phyloP scores from a whole-genome alignment of 352 stramenopile genomes.

The Hyaloperonospora brassicae region DNA sequence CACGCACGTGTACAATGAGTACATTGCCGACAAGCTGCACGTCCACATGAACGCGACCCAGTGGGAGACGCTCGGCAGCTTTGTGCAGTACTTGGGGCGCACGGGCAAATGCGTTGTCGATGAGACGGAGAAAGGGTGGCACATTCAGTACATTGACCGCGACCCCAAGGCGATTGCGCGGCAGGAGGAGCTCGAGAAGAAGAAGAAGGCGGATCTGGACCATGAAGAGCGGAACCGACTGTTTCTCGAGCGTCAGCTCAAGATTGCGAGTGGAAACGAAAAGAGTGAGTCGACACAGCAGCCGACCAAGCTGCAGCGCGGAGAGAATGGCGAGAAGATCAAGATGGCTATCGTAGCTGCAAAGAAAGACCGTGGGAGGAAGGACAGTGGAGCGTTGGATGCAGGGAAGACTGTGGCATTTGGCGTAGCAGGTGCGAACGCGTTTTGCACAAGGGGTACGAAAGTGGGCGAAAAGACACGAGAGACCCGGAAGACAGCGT shows the following conservation, averaged over 20 bases:
- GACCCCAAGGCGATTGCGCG: conserved; percentile 88
- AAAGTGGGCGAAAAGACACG: conserved; percentile 3
- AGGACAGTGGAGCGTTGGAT: conserved; percentile 1
- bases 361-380: conserved; percentile 3
- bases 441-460: not conserved
- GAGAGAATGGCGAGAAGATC: conserved; percentile 41
- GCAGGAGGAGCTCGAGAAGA: conserved; percentile 82
- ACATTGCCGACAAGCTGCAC: conserved; percentile 98
- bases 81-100: conserved; percentile 98
- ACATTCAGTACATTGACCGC: conserved; percentile 93
- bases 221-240: conserved; percentile 77
- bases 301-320: conserved; percentile 56
- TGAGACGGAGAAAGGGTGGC: conserved; percentile 98
- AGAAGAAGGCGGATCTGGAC: conserved; percentile 85
- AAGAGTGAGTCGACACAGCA: conserved; percentile 23
- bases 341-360: conserved; percentile 22
- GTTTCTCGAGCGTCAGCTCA: conserved; percentile 73
- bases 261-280: conserved; percentile 40
- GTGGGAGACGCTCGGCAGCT: conserved; percentile 94
- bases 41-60: conserved; percentile 99
- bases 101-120: conserved; percentile 95
- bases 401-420: conserved; percentile 3
- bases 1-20: conserved; percentile 98
- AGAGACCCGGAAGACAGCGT: not conserved
- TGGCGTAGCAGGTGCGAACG: not conserved